phyloP scores from a whole-genome alignment of 2,329 filamentous ascomycete genomes.

The Aspergillus hiratsukae region DNA sequence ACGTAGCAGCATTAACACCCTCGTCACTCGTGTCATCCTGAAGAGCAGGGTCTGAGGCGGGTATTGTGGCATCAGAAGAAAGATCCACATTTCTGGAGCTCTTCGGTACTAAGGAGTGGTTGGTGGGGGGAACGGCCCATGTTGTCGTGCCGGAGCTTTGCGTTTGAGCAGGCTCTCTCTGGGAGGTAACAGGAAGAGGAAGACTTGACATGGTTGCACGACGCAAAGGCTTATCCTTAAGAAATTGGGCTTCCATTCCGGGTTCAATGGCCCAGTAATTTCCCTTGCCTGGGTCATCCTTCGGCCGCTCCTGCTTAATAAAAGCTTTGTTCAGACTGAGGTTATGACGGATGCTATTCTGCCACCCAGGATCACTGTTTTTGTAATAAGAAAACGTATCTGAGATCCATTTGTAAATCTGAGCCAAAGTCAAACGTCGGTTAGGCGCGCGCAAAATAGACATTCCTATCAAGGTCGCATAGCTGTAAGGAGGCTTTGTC shows the following conservation, averaged over 20 bases:
- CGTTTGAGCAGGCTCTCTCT: conserved; percentile 26
- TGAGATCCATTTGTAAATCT: conserved; percentile 99
- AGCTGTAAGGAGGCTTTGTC: conserved; percentile 84
- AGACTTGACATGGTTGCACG: conserved; percentile 44
- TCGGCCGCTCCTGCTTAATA: conserved; percentile 89
- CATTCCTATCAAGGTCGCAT: conserved; percentile 94
- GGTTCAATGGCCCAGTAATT: conserved; percentile 94
- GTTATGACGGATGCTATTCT: conserved; percentile 98
- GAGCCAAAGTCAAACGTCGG: conserved; percentile 78
- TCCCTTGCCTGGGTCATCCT: conserved; percentile 95
- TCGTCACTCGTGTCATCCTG: conserved; percentile 51
- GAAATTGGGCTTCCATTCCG: conserved; percentile 84
- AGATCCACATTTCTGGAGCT: conserved; percentile 46
- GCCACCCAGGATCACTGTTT: conserved; percentile 83
- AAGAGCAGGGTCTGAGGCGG: conserved; percentile 61
- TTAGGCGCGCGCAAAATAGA: conserved; percentile 83
- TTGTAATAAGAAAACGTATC: conserved; percentile 88
- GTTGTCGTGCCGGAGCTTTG: conserved; percentile 30
- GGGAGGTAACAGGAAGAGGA: conserved; percentile 32
- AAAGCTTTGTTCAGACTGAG: conserved; percentile 96
- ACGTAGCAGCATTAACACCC: conserved; percentile 23
- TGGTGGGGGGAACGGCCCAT: conserved; percentile 31
- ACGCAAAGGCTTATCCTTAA: conserved; percentile 72
- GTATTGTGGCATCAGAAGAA: conserved; percentile 74
- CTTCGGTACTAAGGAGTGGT: conserved; percentile 18